Evolutionary conservation across 371 early-diverging fungal species (phyloP), one percentile per base, ranked within the genome.

Genomic region (Fennellomyces sp.): DNA sequence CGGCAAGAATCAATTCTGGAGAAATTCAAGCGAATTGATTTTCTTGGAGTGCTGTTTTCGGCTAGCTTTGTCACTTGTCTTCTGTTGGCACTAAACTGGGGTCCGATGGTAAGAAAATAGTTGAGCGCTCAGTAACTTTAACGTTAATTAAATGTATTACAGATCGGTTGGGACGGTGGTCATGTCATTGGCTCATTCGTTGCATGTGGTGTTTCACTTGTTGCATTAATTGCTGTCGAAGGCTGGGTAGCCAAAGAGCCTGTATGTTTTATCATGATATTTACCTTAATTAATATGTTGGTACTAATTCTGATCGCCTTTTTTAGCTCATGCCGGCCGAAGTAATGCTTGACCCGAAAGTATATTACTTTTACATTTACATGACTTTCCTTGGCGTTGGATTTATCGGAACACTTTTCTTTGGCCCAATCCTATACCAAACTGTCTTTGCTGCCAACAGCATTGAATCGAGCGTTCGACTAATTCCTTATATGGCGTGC

Each of bases 321-420:
- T 26, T 12, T 8, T 38, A 66, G 66, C 38, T 66, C 30, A 27
- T 66, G 13, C 66, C 66, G 2, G 41, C 50, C 10, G 31, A 29
- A 5, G 17, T 66, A 15, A 27, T 66, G 1, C 25, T 47, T 19
- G 38, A 66, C 13, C 61, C 61, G 17, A 11, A n/a, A 0, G 30
- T 66, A 23, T 6, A 39, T n/a, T 23, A 59, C 3, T 23, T 62
- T 10, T 62, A 52, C 28, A 25, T 58, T 2, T 58, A 65, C 26
- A 69, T 65, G 15, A 2, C 19, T 0, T 29, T 19, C 13, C 41
- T 45, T 12, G 45, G 30, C 5, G 31, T 39, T 39, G 45, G 81
- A 17, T 88, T 91, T 60, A 83, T 89, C 45, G 82, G 83, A 21
- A 76, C 87, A 7, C 64, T 91, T 12, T 94, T 88, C 64, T 91